These are phyloP conservation scores for Arabidopsis suecica DNA, from an alignment of 345 rosid genomes.

Conservation along the genomic window DNA sequence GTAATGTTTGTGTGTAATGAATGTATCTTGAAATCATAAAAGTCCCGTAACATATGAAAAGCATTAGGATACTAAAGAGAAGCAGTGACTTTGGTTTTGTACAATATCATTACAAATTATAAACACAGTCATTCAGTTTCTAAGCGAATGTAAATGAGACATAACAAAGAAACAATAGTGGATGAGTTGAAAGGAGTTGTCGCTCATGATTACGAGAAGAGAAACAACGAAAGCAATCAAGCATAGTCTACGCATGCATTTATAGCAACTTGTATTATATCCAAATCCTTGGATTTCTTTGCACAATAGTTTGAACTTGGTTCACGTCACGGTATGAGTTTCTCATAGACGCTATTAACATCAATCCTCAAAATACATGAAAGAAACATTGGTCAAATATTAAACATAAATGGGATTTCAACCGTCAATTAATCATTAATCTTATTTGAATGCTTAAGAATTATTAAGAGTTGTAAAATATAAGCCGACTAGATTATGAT, in stretches of 20 bases:
- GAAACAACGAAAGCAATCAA: too few species aligned
- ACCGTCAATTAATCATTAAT: constrained; percentile 7
- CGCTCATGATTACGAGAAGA: not conserved
- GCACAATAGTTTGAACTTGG: not conserved
- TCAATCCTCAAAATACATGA: not conserved
- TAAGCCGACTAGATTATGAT: not conserved
- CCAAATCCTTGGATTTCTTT: not conserved
- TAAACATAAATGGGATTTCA: not conserved
- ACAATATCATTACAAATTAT: not conserved
- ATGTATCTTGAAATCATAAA: constrained; percentile 9
- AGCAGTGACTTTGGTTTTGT: constrained; percentile 6
- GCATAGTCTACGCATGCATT: too few species aligned
- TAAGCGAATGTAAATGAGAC: not conserved
- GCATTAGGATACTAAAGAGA: not conserved
- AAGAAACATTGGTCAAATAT: not conserved
- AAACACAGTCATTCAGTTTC: not conserved
- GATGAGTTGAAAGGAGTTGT: constrained; percentile 33
- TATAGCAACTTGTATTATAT: too few species aligned
- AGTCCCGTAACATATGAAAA: not conserved
- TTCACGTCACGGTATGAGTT: not conserved
- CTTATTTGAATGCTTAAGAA: not conserved
- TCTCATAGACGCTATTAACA: not conserved
- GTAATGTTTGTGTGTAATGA: constrained; percentile 4
- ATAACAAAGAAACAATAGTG: not conserved
- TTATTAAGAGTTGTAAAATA: not conserved